Evolutionary conservation across 2,329 filamentous ascomycete genomes (phyloP).

Genomic region (Apiospora sp.): DNA sequence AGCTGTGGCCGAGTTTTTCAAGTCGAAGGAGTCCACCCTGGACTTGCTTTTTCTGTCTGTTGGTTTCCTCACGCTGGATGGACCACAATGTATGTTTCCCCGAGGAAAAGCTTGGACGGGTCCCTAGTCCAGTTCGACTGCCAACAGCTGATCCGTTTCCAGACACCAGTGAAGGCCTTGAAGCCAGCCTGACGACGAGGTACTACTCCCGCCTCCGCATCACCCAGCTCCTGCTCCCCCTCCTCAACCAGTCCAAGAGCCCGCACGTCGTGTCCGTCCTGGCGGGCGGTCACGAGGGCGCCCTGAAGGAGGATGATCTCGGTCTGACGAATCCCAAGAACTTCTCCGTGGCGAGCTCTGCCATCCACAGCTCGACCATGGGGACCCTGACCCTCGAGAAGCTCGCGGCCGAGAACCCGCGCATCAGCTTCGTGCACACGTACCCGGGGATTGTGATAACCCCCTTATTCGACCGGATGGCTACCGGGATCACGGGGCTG

Average conservation of each 20-base stretch:
- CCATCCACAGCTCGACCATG: slow-evolving; percentile 55
- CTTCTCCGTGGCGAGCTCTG: slow-evolving; percentile 44
- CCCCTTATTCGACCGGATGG: not conserved
- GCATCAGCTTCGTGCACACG: slow-evolving; percentile 44
- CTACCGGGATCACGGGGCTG: not conserved
- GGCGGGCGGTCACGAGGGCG: slow-evolving; percentile 55
- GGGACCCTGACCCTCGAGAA: slow-evolving; percentile 56
- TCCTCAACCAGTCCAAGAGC: slow-evolving; percentile 47
- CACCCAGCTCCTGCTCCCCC: slow-evolving; percentile 57
- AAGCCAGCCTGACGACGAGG: slow-evolving; percentile 55
- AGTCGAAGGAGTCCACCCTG: slow-evolving; percentile 38
- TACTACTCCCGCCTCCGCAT: slow-evolving; percentile 63
- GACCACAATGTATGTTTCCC: slow-evolving; percentile 34
- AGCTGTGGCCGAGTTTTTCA: slow-evolving; percentile 41
- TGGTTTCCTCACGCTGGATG: slow-evolving; percentile 38
- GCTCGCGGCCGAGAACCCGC: slow-evolving; percentile 51
- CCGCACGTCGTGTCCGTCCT: slow-evolving; percentile 60
- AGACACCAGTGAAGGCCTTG: slow-evolving; percentile 61
- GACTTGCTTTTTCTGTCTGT: slow-evolving; percentile 50
- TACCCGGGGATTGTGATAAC: slow-evolving; percentile 41
- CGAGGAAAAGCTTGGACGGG: no score
- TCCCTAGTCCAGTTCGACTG: no score
- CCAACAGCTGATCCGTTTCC: not conserved
- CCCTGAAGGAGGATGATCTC: slow-evolving; percentile 53
- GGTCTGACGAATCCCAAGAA: slow-evolving; percentile 47